A percentile compares a stretch with the other conserved stretches of the same genome.
phyloP scores from a whole-genome alignment of 2,329 filamentous ascomycete species.

The Shiraia bambusicola region DNA sequence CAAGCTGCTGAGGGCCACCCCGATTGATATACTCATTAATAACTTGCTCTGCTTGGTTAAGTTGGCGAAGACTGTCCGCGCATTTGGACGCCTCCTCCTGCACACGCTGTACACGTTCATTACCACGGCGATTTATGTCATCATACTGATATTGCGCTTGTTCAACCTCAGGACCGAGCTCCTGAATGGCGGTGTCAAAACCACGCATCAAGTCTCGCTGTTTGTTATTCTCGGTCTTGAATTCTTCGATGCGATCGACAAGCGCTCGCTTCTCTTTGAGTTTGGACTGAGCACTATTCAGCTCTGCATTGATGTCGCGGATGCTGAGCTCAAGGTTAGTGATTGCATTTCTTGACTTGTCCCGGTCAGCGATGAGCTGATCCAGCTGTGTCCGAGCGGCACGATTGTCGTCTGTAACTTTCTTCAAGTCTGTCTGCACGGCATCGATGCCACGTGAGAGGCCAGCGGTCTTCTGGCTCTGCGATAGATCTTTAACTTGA shows the following conservation, averaged over 20 bases:
- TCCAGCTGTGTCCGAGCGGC: conserved; percentile 63
- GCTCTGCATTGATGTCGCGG: conserved; percentile 71
- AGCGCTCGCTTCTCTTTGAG: conserved; percentile 79
- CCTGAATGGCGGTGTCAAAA: conserved; percentile 71
- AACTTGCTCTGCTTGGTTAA: conserved; percentile 72
- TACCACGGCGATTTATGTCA: conserved; percentile 71
- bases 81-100: conserved; percentile 71
- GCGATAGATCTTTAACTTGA: conserved; percentile 73
- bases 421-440: conserved; percentile 74
- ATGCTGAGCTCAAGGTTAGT: conserved; percentile 73
- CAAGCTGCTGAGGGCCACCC: conserved; percentile 72
- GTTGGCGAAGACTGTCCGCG: conserved; percentile 72
- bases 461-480: conserved; percentile 70
- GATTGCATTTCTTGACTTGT: conserved; percentile 68
- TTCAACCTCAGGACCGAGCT: conserved; percentile 72
- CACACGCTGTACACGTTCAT: conserved; percentile 70
- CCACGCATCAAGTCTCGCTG: conserved; percentile 70
- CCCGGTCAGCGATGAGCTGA: conserved; percentile 68
- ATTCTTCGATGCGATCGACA: conserved; percentile 69
- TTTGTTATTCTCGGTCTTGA: conserved; percentile 66
- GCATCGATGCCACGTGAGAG: conserved; percentile 73
- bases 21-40: conserved; percentile 78
- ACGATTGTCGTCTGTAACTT: conserved; percentile 67
- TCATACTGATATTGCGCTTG: conserved; percentile 76
- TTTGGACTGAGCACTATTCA: conserved; percentile 69